phyloP scores from a whole-genome alignment of 345 rosid species.

The Viola odorata region DNA sequence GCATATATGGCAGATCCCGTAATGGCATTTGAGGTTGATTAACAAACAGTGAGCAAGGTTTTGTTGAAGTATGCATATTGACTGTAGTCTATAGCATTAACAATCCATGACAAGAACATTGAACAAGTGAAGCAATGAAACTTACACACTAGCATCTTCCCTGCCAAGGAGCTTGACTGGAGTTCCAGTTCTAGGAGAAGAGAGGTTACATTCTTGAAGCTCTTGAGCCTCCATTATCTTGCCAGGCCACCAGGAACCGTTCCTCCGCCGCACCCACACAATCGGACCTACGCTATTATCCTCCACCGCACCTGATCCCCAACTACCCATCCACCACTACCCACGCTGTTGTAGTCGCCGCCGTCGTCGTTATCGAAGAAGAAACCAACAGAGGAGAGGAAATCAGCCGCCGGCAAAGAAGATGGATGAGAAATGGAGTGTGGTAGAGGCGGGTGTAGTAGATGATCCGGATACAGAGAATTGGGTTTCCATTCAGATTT shows the following conservation, averaged over 20 bases:
- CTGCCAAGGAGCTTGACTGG: conserved; percentile 99
- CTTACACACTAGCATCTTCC: conserved; percentile 99
- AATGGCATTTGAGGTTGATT: background rate
- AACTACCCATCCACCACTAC: conserved; percentile 39
- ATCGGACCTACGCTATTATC: conserved; percentile 47
- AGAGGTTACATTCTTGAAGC: conserved; percentile 62
- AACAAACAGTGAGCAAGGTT: background rate
- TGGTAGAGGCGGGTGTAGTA: conserved; percentile 17
- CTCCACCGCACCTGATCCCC: conserved; percentile 44
- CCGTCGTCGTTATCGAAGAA: conserved; percentile 9
- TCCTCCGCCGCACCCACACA: conserved; percentile 97
- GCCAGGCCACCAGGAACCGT: conserved; percentile 99
- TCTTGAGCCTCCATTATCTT: conserved; percentile 78
- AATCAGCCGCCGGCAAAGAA: conserved; percentile 40
- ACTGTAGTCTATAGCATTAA: background rate
- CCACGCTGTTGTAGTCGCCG: conserved; percentile 11
- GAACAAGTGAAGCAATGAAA: background rate
- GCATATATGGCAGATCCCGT: background rate
- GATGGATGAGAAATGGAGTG: conserved; percentile 38
- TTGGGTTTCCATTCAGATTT: conserved; percentile 58
- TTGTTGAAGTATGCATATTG: background rate
- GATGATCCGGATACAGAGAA: conserved; percentile 29
- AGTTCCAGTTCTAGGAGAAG: conserved; percentile 91
- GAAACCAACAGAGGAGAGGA: background rate
- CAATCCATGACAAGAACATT: background rate